These are phyloP conservation scores for Pestalotiopsis sp. DNA, from an alignment of 2,329 filamentous ascomycete species.

Conservation along the genomic window DNA sequence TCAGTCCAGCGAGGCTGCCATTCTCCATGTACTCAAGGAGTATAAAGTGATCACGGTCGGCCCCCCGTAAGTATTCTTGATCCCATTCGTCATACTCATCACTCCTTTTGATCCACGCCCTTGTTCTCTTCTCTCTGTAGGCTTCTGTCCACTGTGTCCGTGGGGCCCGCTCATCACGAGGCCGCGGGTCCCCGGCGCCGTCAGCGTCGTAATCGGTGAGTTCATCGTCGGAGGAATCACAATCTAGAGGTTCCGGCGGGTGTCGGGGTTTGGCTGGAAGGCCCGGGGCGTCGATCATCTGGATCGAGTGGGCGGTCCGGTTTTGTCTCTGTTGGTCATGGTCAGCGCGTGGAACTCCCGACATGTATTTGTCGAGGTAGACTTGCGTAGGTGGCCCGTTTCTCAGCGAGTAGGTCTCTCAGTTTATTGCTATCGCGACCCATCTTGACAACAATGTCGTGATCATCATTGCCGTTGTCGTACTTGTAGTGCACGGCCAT, in stretches of 20 bases:
- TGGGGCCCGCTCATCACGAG: not conserved
- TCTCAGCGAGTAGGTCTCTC: not conserved
- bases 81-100: not conserved
- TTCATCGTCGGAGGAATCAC: not conserved
- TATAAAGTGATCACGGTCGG: not conserved
- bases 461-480: not conserved
- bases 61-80: not conserved
- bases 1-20: not conserved
- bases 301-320: not conserved
- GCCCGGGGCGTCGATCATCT: not conserved
- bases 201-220: not conserved
- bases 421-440: not conserved
- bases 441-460: not conserved
- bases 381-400: not conserved
- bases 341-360: not conserved
- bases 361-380: not conserved
- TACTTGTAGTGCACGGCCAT: not conserved
- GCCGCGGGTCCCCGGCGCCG: not conserved
- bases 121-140: not conserved
- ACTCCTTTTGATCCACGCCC: not conserved
- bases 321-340: not conserved
- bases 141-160: not conserved
- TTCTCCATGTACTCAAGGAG: conserved; percentile 1
- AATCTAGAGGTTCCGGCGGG: not conserved
- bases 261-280: not conserved